Evolutionary conservation across 1,139 yeast genomes (phyloP).

Genomic region (Blastobotrys malaysiensis): DNA sequence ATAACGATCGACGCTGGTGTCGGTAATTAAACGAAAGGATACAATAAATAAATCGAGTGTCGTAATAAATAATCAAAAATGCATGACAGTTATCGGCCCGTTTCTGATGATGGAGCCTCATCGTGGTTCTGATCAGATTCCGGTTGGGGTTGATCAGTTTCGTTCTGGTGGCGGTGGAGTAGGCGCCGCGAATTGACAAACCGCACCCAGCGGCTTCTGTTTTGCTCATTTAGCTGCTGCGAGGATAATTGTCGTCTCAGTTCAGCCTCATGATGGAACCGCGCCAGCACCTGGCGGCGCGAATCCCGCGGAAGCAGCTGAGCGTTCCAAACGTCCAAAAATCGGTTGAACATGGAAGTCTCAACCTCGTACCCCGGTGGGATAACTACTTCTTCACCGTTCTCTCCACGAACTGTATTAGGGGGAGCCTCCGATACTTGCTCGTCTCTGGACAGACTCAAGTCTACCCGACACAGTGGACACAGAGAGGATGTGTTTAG

Average conservation of each 20-base stretch:
- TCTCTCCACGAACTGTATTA: constrained; percentile 7
- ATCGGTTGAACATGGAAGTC: constrained; percentile 28
- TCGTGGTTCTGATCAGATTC: too few species aligned
- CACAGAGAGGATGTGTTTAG: constrained; percentile 70
- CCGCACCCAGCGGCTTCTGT: constrained; percentile 22
- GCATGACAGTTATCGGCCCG: too few species aligned
- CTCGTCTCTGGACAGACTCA: constrained; percentile 25
- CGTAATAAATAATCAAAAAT: background rate
- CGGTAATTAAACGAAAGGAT: background rate
- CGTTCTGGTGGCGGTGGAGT: constrained; percentile 10
- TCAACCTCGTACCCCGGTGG: constrained; percentile 28
- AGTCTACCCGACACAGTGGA: constrained; percentile 74
- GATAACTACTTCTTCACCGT: constrained; percentile 12
- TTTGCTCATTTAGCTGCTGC: constrained; percentile 15
- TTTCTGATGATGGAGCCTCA: too few species aligned
- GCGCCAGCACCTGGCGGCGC: constrained; percentile 28
- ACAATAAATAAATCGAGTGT: background rate
- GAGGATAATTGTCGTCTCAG: constrained; percentile 23
- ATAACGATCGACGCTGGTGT: too few species aligned
- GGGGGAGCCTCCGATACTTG: constrained; percentile 26
- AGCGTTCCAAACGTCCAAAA: constrained; percentile 34
- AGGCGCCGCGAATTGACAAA: constrained; percentile 25
- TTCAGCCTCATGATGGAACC: constrained; percentile 31
- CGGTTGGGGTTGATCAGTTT: too few species aligned
- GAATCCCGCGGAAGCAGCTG: constrained; percentile 32